These are phyloP conservation scores for Hansenula lynferdii DNA, from an alignment of 1,139 yeast species.

Conservation along the genomic window DNA sequence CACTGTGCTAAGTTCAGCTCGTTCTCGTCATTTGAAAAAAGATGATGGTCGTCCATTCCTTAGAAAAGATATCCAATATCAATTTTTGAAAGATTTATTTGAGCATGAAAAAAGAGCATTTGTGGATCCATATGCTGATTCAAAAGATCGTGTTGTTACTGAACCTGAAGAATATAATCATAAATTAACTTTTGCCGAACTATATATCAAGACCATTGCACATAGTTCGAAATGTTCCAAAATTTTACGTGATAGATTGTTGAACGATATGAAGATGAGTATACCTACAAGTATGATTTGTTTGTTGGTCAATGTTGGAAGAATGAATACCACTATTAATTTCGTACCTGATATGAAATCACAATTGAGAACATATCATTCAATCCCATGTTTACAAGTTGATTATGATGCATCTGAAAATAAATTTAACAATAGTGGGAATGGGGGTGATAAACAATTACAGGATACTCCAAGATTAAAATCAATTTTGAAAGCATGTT, in stretches of 20 bases:
- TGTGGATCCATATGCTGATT: conserved; percentile 42
- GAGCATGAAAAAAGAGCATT: conserved; percentile 62
- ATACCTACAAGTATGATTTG: conserved; percentile 79
- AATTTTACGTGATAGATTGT: conserved; percentile 71
- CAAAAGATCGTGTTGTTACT: conserved; percentile 22
- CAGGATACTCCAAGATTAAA: conserved; percentile 95
- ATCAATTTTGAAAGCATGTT: conserved; percentile 77
- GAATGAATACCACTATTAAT: conserved; percentile 92
- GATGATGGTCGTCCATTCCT: conserved; percentile 91
- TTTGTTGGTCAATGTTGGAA: conserved; percentile 81
- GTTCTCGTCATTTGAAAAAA: conserved; percentile 72
- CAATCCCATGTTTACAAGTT: conserved; percentile 85
- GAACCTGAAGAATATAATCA: conserved; percentile 14
- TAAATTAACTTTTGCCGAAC: conserved; percentile 71
- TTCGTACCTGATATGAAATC: conserved; percentile 98
- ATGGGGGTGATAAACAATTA: conserved; percentile 52
- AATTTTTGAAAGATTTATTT: conserved; percentile 63
- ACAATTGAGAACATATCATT: conserved; percentile 85
- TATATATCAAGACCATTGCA: conserved; percentile 77
- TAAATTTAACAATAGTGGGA: conserved; percentile 9
- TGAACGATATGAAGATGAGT: conserved; percentile 58
- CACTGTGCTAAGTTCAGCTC: conserved; percentile 25
- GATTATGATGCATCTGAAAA: conserved; percentile 24
- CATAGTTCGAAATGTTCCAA: conserved; percentile 81
- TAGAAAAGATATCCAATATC: conserved; percentile 85